Percentiles rank a stretch among this genome's conserved stretches.
phyloP scores from a whole-genome alignment of 805 yeast species.

The Lipomyces orientalis region DNA sequence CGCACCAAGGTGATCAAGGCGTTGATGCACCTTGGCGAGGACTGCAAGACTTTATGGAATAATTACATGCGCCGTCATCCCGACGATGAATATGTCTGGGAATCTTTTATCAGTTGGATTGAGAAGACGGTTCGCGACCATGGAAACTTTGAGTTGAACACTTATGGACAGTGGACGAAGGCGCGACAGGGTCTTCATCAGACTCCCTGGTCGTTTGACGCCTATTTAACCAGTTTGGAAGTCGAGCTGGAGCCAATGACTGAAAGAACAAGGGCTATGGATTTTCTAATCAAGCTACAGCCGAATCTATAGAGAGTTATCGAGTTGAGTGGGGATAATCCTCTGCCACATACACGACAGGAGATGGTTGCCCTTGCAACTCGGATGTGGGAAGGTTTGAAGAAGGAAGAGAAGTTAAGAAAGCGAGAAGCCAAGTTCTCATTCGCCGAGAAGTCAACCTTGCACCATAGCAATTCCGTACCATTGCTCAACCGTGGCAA shows the following conservation, averaged over 20 bases:
- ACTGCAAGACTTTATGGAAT: neutral
- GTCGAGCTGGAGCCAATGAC: neutral
- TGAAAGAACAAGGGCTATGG: constrained; percentile 2
- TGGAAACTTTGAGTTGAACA: constrained; percentile 4
- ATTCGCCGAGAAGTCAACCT: neutral
- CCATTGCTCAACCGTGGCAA: neutral
- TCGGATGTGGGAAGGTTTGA: constrained; percentile 1
- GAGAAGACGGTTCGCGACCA: constrained; percentile 1
- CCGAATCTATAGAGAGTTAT: neutral
- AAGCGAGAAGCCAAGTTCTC: neutral
- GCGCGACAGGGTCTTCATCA: constrained; percentile 3
- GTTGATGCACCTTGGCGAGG: neutral
- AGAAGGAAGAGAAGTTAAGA: neutral
- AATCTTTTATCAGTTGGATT: neutral
- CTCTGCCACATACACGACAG: neutral
- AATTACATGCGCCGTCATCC: neutral
- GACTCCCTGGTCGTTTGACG: constrained; percentile 5
- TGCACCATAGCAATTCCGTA: neutral
- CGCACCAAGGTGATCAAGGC: too few species aligned
- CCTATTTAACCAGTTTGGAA: constrained; percentile 1
- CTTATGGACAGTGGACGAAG: constrained; percentile 6
- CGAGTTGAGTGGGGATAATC: neutral
- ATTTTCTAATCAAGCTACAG: neutral
- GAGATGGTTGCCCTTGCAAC: constrained; percentile 4
- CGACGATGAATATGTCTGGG: constrained; percentile 6